These are phyloP conservation scores for Ambrosia trifida DNA, from an alignment of 129 eudicot genomes.

Conservation along the genomic window DNA sequence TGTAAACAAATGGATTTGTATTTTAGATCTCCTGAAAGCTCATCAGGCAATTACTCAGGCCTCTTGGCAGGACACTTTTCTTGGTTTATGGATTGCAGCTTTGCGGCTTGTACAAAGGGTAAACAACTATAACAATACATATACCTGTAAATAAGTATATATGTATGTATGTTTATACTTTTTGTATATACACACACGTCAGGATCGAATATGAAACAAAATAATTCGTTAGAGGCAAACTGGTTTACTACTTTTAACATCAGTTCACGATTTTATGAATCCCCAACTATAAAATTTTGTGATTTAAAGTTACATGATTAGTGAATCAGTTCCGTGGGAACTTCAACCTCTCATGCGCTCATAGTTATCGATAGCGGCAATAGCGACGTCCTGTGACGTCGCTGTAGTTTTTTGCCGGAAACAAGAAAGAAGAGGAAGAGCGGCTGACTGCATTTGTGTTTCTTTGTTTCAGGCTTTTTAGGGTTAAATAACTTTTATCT, in stretches of 20 bases:
- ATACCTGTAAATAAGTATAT: not conserved
- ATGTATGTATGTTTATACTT: not conserved
- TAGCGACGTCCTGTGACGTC: too few relatives aligned
- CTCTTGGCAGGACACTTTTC: slow-evolving; percentile 88
- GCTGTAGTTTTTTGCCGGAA: too few relatives aligned
- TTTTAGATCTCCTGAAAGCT: slow-evolving; percentile 78
- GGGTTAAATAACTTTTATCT: too few relatives aligned
- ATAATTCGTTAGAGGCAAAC: not conserved
- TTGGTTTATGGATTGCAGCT: slow-evolving; percentile 88
- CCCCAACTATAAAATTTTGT: not conserved
- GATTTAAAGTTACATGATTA: not conserved
- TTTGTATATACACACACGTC: not conserved
- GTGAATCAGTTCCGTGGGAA: not conserved
- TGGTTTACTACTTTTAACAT: not conserved
- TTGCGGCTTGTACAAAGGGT: slow-evolving; percentile 97
- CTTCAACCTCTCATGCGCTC: too few relatives aligned
- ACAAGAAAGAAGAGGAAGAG: too few relatives aligned
- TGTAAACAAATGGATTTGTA: slow-evolving; percentile 17
- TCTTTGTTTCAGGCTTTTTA: too few relatives aligned
- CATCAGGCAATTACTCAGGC: slow-evolving; percentile 83
- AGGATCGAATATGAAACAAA: not conserved
- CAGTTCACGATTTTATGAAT: not conserved
- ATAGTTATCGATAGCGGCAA: too few relatives aligned
- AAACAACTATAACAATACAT: slow-evolving; percentile 12
- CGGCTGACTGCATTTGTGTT: too few relatives aligned